phyloP scores from a whole-genome alignment of 306 rosid species.

The Vicia faba region DNA sequence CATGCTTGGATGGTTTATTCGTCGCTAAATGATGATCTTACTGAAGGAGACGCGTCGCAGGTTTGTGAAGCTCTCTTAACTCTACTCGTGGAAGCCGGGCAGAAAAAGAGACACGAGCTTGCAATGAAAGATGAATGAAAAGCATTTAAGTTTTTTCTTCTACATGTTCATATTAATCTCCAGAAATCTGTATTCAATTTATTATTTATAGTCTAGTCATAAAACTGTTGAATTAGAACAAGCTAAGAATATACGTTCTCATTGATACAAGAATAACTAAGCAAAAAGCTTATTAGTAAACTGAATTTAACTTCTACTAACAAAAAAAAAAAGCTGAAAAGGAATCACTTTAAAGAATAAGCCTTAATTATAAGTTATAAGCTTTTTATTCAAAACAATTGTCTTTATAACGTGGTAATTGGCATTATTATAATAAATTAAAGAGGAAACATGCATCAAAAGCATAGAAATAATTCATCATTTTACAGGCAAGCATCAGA shows the following conservation, averaged over 20 bases:
- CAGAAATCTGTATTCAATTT: constrained; percentile 33
- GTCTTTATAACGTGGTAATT: not conserved
- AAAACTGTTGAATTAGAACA: constrained; percentile 20
- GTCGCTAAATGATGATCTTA: constrained; percentile 56
- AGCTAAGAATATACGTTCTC: constrained; percentile 21
- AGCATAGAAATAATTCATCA: constrained; percentile 51
- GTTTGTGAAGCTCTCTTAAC: constrained; percentile 94
- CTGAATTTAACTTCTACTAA: not conserved
- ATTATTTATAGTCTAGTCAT: constrained; percentile 17
- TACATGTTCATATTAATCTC: constrained; percentile 29
- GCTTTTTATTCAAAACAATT: not conserved
- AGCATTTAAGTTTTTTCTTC: constrained; percentile 9
- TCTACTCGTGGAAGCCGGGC: constrained; percentile 76
- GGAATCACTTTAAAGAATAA: not conserved
- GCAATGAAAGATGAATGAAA: constrained; percentile 71
- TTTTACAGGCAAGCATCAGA: constrained; percentile 47
- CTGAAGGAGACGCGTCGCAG: constrained; percentile 86
- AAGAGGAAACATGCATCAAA: constrained; percentile 48
- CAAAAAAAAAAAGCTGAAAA: not conserved
- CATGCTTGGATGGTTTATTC: constrained; percentile 99
- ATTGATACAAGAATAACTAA: constrained; percentile 13
- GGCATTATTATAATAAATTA: not conserved
- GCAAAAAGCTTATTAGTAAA: not conserved
- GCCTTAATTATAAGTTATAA: constrained; percentile 5
- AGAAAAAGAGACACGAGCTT: constrained; percentile 60